phyloP scores from a whole-genome alignment of 129 eudicot species.

The Helianthus annuus region HanXRQr2.0-SUNRISE NC_035436.2:165903339-165903838 shows the following conservation, averaged over 20 bases:
- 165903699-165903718: conserved; percentile 60
- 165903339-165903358: conserved; percentile 60
- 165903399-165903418: conserved; percentile 53
- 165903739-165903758: conserved; percentile 28
- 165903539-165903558: conserved; percentile 36
- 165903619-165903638: conserved; percentile 2
- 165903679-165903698: conserved; percentile 36
- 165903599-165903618: conserved; percentile 12
- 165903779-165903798: conserved; percentile 53
- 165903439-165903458: conserved; percentile 54
- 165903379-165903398: conserved; percentile 62
- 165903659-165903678: conserved; percentile 39
- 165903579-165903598: conserved; percentile 24
- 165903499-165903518: conserved; percentile 78
- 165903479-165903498: conserved; percentile 64
- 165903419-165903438: conserved; percentile 49
- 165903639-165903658: conserved; percentile 40
- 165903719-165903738: conserved; percentile 62
- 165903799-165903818: conserved; percentile 35
- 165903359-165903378: conserved; percentile 60
- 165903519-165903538: conserved; percentile 61
- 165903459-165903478: conserved; percentile 47
- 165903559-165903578: conserved; percentile 27
- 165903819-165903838: conserved; percentile 42
- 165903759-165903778: conserved; percentile 42